Conservation (phyloP, 148 eudicot genomes). For the Pharnaceum exiguum region DNA sequence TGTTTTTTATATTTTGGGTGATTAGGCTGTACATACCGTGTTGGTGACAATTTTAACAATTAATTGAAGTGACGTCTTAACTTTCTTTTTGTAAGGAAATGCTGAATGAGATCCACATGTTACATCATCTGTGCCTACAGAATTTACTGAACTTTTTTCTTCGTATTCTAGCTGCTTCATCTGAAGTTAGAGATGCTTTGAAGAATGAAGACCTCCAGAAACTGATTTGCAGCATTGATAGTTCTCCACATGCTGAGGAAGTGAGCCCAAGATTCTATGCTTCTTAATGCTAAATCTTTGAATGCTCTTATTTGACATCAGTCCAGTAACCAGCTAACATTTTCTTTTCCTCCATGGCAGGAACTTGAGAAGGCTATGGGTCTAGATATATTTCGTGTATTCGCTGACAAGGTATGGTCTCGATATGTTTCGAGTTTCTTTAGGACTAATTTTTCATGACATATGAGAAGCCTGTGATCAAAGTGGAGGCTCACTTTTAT, state of each 20-base stretch:
- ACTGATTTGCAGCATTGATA: conserved; percentile 45
- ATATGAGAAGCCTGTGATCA: no score
- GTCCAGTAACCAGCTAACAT: conserved; percentile 3
- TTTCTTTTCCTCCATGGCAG: conserved; percentile 18
- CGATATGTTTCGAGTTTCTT: no score
- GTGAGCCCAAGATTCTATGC: conserved; percentile 31
- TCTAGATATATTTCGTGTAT: conserved; percentile 44
- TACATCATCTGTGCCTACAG: not conserved
- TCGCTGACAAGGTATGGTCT: conserved; percentile 81
- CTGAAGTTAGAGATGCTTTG: conserved; percentile 61
- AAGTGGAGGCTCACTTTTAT: not conserved
- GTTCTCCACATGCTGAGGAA: conserved; percentile 45
- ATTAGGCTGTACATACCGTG: no score
- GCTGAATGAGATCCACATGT: no score
- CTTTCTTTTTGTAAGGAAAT: no score
- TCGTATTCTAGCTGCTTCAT: conserved; percentile 52
- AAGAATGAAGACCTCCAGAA: conserved; percentile 58
- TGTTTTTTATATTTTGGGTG: no score
- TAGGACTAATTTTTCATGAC: no score
- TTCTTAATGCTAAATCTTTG: not conserved
- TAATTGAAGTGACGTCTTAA: not conserved
- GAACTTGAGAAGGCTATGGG: conserved; percentile 73
- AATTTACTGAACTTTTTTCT: not conserved
- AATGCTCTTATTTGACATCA: not conserved
- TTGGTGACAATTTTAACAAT: not conserved